These are phyloP conservation scores for Colletotrichum kahawae DNA, from an alignment of 2,329 filamentous ascomycete genomes.

Conservation along the genomic window DNA sequence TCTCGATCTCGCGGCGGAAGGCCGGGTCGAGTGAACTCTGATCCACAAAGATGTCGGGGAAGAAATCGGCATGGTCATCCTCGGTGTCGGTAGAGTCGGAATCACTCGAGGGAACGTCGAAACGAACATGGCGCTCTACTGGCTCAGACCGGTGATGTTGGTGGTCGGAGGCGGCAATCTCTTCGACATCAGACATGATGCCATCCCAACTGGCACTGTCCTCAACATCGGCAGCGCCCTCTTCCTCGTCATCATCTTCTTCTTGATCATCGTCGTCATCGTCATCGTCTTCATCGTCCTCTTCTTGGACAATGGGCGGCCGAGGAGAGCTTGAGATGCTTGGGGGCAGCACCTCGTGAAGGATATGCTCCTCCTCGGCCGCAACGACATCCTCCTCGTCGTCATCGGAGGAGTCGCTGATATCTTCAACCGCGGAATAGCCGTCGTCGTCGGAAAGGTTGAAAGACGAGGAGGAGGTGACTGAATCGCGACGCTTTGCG, in stretches of 20 bases:
- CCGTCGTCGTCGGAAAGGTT: constrained; percentile 71
- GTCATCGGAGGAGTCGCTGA: constrained; percentile 78
- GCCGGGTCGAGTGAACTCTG: constrained; percentile 75
- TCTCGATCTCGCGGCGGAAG: constrained; percentile 76
- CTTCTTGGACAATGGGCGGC: constrained; percentile 41
- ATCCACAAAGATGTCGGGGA: constrained; percentile 79
- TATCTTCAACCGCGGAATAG: constrained; percentile 79
- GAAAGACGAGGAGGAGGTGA: constrained; percentile 60
- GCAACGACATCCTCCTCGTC: constrained; percentile 80
- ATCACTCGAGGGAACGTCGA: constrained; percentile 71
- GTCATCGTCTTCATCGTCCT: constrained; percentile 40
- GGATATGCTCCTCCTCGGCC: constrained; percentile 78
- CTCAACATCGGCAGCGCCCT: constrained; percentile 39
- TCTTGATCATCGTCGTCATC: constrained; percentile 44
- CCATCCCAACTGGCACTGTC: constrained; percentile 62
- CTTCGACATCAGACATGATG: constrained; percentile 53
- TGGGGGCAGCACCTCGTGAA: constrained; percentile 43
- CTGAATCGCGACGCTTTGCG: constrained; percentile 53
- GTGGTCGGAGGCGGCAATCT: constrained; percentile 48
- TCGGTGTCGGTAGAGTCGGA: constrained; percentile 69
- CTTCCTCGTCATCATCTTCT: constrained; percentile 43
- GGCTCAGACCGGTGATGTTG: constrained; percentile 32
- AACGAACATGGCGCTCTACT: constrained; percentile 72
- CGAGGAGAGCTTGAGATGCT: constrained; percentile 51
- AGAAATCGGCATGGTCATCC: constrained; percentile 68